Conservation (phyloP, 805 yeast genomes). For the Lipomyces sp. region DNA sequence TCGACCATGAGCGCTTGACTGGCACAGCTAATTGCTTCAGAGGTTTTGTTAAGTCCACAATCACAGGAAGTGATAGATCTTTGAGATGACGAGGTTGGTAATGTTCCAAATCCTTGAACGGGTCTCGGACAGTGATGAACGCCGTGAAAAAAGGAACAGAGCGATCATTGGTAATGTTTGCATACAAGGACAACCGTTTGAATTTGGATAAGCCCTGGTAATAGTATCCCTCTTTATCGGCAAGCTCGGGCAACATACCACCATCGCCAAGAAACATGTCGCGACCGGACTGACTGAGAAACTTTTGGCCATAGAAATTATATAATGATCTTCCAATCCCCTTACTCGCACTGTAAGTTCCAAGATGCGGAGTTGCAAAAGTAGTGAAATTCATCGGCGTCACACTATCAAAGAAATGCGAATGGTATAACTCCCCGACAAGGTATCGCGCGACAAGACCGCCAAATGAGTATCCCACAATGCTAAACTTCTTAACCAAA, state of each 20-base stretch:
- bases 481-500: conserved; percentile 58
- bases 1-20: conserved; percentile 2
- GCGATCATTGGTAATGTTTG: conserved; percentile 78
- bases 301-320: conserved; percentile 52
- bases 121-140: conserved; percentile 67
- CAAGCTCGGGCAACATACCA: conserved; percentile 51
- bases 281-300: conserved; percentile 53
- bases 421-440: conserved; percentile 59
- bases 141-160: conserved; percentile 86
- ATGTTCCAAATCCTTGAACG: conserved; percentile 51
- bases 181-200: conserved; percentile 55
- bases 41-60: conserved; percentile 16
- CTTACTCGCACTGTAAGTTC: conserved; percentile 51
- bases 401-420: conserved; percentile 52
- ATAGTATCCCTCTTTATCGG: conserved; percentile 44
- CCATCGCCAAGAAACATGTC: conserved; percentile 62
- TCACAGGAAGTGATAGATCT: conserved; percentile 3
- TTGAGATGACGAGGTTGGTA: conserved; percentile 10
- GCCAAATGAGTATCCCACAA: conserved; percentile 88
- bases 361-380: conserved; percentile 77
- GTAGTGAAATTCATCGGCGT: conserved; percentile 62
- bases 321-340: conserved; percentile 39
- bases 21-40: conserved; percentile 4
- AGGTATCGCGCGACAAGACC: conserved; percentile 78
- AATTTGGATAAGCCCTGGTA: conserved; percentile 57